Percentiles rank a stretch among this genome's conserved stretches.
Evolutionary conservation across 1,139 yeast species (phyloP).

Genomic region (Saccharomycopsis hybrid): DNA sequence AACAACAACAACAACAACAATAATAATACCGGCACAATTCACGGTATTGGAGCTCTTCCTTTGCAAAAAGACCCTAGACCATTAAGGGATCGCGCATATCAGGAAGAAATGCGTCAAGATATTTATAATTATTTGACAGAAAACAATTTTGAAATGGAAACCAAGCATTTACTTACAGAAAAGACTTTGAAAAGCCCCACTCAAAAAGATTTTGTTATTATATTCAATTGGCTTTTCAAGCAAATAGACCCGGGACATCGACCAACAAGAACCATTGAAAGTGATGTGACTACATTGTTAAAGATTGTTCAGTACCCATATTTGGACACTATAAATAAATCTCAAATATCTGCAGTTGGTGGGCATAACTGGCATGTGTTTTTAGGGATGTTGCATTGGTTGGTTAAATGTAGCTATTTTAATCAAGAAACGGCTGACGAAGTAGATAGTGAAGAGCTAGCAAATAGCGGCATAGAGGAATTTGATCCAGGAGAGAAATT

Average conservation of each 20-base stretch:
- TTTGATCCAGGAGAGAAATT: constrained; percentile 34
- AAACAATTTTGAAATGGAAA: constrained; percentile 66
- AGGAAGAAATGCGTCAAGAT: constrained; percentile 55
- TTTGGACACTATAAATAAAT: constrained; percentile 69
- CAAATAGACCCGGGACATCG: constrained; percentile 74
- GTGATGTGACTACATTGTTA: constrained; percentile 65
- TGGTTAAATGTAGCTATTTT: constrained; percentile 38
- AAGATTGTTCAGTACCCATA: constrained; percentile 72
- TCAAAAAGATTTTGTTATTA: constrained; percentile 73
- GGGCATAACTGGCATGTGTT: constrained; percentile 87
- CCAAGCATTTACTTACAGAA: constrained; percentile 60
- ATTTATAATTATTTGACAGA: constrained; percentile 57
- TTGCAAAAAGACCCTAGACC: constrained; percentile 64
- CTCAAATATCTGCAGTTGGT: constrained; percentile 87
- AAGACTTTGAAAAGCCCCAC: constrained; percentile 74
- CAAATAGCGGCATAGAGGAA: constrained; percentile 31
- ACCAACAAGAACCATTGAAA: constrained; percentile 64
- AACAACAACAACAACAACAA: background rate
- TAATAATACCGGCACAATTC: constrained; percentile 1
- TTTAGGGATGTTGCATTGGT: constrained; percentile 77
- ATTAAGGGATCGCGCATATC: constrained; percentile 64
- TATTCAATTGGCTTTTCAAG: constrained; percentile 74
- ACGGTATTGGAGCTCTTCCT: background rate
- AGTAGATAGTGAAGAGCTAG: constrained; percentile 33
- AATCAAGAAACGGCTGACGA: constrained; percentile 8